Percentiles rank a stretch among this genome's conserved stretches.
Conservation (phyloP, 2,329 filamentous ascomycete species). For the Penicillium sumatraense region DNA sequence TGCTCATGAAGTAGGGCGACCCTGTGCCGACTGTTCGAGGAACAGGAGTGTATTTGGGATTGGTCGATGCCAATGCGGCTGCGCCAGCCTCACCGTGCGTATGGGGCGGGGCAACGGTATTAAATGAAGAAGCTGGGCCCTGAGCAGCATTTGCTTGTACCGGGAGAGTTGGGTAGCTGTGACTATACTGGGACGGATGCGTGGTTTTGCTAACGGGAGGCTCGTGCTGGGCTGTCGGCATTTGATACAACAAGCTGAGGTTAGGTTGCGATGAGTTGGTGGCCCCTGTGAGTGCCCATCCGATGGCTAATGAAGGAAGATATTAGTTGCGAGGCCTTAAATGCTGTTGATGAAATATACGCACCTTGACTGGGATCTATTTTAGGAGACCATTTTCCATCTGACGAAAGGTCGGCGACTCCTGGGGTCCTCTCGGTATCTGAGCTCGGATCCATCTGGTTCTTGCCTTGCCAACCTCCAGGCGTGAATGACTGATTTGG, state of each 20-base stretch:
- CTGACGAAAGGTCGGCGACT: slow-evolving; percentile 33
- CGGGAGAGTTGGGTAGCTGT: slow-evolving; percentile 31
- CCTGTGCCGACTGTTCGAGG: slow-evolving; percentile 44
- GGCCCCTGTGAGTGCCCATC: slow-evolving; percentile 85
- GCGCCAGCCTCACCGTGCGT: slow-evolving; percentile 25
- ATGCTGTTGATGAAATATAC: slow-evolving; percentile 8
- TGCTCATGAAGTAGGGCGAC: slow-evolving; percentile 50
- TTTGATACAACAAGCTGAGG: slow-evolving; percentile 78
- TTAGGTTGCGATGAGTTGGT: slow-evolving; percentile 85
- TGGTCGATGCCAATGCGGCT: slow-evolving; percentile 25
- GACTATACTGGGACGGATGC: slow-evolving; percentile 36
- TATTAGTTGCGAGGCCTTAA: slow-evolving; percentile 12
- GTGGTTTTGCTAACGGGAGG: slow-evolving; percentile 31
- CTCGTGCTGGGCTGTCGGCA: slow-evolving; percentile 44
- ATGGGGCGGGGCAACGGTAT: slow-evolving; percentile 37
- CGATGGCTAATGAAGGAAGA: slow-evolving; percentile 64
- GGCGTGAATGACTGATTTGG: slow-evolving; percentile 57
- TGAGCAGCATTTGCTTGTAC: slow-evolving; percentile 26
- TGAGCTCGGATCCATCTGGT: slow-evolving; percentile 37
- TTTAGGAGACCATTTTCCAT: slow-evolving; percentile 48
- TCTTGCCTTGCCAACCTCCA: slow-evolving; percentile 53
- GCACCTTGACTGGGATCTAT: slow-evolving; percentile 58
- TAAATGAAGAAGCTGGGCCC: slow-evolving; percentile 25
- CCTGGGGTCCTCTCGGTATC: slow-evolving; percentile 21
- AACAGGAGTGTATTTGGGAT: slow-evolving; percentile 35